Conservation (phyloP, 1,284 basidiomycete genomes). For the Porogramme epimiltina region DNA sequence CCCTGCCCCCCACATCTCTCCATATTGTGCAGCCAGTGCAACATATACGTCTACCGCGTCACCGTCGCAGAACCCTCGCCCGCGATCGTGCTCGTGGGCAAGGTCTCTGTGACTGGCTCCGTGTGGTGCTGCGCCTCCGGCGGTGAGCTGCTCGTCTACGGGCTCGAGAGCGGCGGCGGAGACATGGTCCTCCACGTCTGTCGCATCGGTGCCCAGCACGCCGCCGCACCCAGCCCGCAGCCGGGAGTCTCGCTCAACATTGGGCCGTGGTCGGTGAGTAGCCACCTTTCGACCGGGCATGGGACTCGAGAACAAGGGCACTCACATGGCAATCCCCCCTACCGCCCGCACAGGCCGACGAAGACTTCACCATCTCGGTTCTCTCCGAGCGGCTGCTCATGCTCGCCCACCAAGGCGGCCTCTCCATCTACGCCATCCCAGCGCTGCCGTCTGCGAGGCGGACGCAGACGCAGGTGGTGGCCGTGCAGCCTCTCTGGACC, state of each 20-base stretch:
- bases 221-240: slow-evolving; percentile 3
- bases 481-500: slow-evolving; percentile 18
- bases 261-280: slow-evolving; percentile 23
- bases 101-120: slow-evolving; percentile 17
- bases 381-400: slow-evolving; percentile 17
- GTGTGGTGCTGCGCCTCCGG: slow-evolving; percentile 22
- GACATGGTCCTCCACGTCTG: slow-evolving; percentile 21
- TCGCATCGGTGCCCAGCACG: background rate
- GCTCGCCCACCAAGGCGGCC: slow-evolving; percentile 21
- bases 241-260: slow-evolving; percentile 19
- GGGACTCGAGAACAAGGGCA: background rate
- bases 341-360: slow-evolving; percentile 13
- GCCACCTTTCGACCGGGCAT: background rate
- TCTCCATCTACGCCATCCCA: slow-evolving; percentile 19
- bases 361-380: slow-evolving; percentile 22
- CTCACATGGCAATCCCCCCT: background rate
- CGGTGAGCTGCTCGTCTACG: slow-evolving; percentile 17
- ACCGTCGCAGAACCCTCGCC: slow-evolving; percentile 14
- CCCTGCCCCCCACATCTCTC: background rate
- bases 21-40: slow-evolving; percentile 18
- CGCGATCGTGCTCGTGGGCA: slow-evolving; percentile 15
- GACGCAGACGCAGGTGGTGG: background rate
- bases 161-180: slow-evolving; percentile 16
- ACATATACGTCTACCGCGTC: slow-evolving; percentile 23
- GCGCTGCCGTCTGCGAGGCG: background rate